Evolutionary conservation across 1,284 basidiomycete species (phyloP), one percentile per base, ranked within the genome.

Genomic region (Lignosus rhinocerotis): DNA sequence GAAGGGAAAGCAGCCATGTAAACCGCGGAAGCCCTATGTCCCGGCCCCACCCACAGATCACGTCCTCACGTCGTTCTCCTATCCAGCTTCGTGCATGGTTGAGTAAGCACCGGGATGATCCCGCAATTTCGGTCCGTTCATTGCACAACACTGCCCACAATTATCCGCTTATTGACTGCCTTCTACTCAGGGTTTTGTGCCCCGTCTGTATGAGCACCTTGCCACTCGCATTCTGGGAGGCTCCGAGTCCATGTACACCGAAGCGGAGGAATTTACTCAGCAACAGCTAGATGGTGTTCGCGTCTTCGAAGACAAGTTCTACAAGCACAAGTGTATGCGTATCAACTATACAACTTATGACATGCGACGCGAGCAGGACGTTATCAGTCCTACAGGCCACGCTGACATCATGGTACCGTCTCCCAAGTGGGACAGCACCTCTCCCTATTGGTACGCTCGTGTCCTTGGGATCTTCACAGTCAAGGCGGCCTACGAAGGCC

Each of bases 271-370:
- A 7, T 67, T 59, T 59, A 51, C 58, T 0, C 44, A 58, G 10
- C 39, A 38, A 1, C 59, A 70, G 10, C 61, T 60, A 2, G 30
- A 51, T 9, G 14, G 11, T 9, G 61, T 69, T 14, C 56, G 55
- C 2, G 64, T 78, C 19, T 31, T 52, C 1, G 52, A 72, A 14
- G 55, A 72, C 36, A 33, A 45, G 2, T 64, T 80, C 0, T 78
- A 75, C 56, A 46, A 45, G 0, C 69, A 73, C 53, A 68, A 71
- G 17, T 61, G 61, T 0, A 42, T 76, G 16, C 65, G 65, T 0
- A 54, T 81, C 49, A 78, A 80, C 53, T 80, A 77, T 60, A 81
- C 76, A 0, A 79, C 76, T 1, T 81, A 82, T 56, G 73, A 82
- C 51, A 52, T 78, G 12, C 67, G 69, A 1, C 68, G 72, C 5